These are phyloP conservation scores for Cryptosporidium viatorum DNA, from an alignment of 169 alveolate genomes.

Conservation along the genomic window DNA sequence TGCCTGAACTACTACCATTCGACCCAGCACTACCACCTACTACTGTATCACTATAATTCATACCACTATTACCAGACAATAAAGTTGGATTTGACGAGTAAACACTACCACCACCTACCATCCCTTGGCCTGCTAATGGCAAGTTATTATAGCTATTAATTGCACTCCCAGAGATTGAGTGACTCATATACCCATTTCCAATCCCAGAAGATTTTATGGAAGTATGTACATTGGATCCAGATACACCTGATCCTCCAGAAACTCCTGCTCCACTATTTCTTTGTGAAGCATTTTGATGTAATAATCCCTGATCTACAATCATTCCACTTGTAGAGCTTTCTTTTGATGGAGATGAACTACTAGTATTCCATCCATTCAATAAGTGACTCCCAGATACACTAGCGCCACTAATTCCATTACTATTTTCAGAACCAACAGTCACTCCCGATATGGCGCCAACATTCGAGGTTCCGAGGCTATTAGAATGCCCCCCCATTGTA, in stretches of 20 bases:
- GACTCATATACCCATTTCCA: conserved; percentile 16
- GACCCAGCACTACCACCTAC: neutral
- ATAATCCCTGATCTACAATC: conserved; percentile 3
- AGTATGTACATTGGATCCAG: conserved; percentile 9
- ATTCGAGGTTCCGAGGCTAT: neutral
- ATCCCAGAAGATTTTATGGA: conserved; percentile 15
- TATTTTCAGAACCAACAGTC: neutral
- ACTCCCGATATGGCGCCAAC: neutral
- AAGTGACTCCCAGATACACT: conserved; percentile 14
- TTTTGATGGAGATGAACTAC: conserved; percentile 18
- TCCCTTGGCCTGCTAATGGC: conserved; percentile 1
- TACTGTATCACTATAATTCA: conserved; percentile 3
- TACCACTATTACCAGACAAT: conserved; percentile 3
- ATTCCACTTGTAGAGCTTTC: neutral
- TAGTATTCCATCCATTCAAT: conserved; percentile 14
- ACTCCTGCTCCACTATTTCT: conserved; percentile 12
- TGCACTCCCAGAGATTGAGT: conserved; percentile 4
- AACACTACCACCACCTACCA: conserved; percentile 2
- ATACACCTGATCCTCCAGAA: conserved; percentile 13
- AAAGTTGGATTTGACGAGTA: conserved; percentile 14
- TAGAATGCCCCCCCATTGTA: neutral
- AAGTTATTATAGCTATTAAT: conserved; percentile 10
- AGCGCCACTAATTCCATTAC: neutral
- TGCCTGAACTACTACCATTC: neutral
- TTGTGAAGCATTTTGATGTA: conserved; percentile 14